These are phyloP conservation scores for Grosmannia penicillata DNA, from an alignment of 2,329 filamentous ascomycete genomes.

Conservation along the genomic window DNA sequence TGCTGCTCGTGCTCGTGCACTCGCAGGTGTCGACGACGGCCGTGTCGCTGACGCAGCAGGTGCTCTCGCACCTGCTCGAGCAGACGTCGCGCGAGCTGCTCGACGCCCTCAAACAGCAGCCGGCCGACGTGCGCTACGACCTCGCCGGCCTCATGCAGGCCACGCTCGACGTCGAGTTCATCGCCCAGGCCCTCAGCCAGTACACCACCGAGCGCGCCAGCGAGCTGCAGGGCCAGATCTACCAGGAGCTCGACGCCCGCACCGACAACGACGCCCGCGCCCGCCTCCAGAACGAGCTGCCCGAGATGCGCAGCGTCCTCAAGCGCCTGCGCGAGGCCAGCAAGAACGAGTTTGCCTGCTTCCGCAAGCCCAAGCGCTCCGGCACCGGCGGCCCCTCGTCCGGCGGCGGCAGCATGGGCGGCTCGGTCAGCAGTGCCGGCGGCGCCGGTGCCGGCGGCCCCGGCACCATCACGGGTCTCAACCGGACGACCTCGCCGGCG, in stretches of 20 bases:
- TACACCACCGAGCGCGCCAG: conserved; percentile 76
- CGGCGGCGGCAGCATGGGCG: background rate
- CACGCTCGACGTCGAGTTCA: conserved; percentile 91
- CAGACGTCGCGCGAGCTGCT: conserved; percentile 69
- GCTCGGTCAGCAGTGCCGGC: background rate
- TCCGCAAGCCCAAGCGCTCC: conserved; percentile 45
- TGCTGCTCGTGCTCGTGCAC: conserved; percentile 80
- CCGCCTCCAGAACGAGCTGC: conserved; percentile 70
- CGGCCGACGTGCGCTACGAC: conserved; percentile 38
- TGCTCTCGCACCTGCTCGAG: conserved; percentile 78
- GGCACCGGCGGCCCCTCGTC: too few species aligned
- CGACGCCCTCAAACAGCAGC: conserved; percentile 55
- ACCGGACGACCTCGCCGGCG: too few species aligned
- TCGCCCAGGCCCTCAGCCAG: conserved; percentile 80
- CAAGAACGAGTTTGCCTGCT: conserved; percentile 78
- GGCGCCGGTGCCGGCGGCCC: background rate
- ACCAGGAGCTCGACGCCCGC: conserved; percentile 68
- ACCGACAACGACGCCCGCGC: conserved; percentile 78
- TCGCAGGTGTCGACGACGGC: conserved; percentile 75
- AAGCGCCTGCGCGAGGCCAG: conserved; percentile 73
- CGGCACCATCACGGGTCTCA: background rate
- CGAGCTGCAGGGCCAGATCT: conserved; percentile 77
- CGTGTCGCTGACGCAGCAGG: conserved; percentile 58
- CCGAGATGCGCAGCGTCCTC: conserved; percentile 74
- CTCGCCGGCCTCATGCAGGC: conserved; percentile 87